These are phyloP conservation scores for Leucocoprinus leucothites DNA, from an alignment of 768 basidiomycete species.

Conservation along the genomic window DNA sequence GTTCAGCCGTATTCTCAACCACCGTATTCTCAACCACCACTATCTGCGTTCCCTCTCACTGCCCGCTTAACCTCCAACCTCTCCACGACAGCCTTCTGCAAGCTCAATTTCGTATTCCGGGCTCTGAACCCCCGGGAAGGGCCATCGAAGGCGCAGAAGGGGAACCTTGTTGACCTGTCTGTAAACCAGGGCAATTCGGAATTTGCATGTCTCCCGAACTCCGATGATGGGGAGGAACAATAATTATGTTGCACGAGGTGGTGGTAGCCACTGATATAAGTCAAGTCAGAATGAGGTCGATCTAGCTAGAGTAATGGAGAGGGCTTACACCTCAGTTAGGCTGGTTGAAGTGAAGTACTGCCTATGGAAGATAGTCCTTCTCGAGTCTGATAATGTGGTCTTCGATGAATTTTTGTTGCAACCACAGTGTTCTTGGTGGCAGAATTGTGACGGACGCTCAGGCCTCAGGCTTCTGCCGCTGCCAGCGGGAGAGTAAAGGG, in stretches of 20 bases:
- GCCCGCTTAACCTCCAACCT: constrained; percentile 72
- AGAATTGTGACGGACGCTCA: constrained; percentile 79
- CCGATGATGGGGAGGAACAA: constrained; percentile 65
- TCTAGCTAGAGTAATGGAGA: background rate
- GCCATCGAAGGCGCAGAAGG: background rate
- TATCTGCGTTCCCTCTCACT: constrained; percentile 42
- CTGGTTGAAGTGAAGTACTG: constrained; percentile 85
- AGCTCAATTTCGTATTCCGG: constrained; percentile 52
- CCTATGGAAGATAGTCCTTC: constrained; percentile 85
- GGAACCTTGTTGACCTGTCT: background rate
- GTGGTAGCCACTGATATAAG: constrained; percentile 81
- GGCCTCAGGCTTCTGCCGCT: background rate
- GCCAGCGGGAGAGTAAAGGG: too few relatives aligned
- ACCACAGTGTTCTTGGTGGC: constrained; percentile 61
- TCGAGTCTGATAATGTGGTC: constrained; percentile 76
- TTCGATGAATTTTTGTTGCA: constrained; percentile 68
- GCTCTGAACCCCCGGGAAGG: constrained; percentile 21
- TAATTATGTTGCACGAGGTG: constrained; percentile 76
- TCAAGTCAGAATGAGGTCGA: too few relatives aligned
- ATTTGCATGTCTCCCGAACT: constrained; percentile 20
- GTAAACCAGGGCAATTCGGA: constrained; percentile 12
- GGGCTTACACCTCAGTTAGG: constrained; percentile 71
- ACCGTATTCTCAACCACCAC: too few relatives aligned
- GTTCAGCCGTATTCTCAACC: too few relatives aligned
- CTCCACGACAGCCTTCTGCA: constrained; percentile 75